phyloP scores from a whole-genome alignment of 345 rosid genomes.

The Populus nigra region DNA sequence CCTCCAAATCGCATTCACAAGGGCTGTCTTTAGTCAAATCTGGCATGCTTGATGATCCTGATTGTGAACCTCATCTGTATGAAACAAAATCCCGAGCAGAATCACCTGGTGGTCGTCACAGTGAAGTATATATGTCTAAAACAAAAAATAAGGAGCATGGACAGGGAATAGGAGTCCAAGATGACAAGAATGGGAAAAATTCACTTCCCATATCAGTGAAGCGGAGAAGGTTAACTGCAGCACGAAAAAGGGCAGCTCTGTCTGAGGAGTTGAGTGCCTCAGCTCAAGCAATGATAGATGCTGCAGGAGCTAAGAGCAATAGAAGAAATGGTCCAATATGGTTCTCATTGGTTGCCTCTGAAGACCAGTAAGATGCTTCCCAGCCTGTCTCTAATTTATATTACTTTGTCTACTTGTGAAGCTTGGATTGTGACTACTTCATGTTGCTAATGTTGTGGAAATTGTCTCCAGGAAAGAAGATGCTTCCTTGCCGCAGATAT shows the following conservation, averaged over 20 bases:
- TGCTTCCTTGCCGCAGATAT: constrained; percentile 76
- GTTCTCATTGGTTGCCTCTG: constrained; percentile 91
- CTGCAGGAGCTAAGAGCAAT: constrained; percentile 44
- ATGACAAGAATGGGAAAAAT: constrained; percentile 45
- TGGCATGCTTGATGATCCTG: constrained; percentile 37
- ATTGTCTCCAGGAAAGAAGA: constrained; percentile 70
- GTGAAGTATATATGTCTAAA: constrained; percentile 35
- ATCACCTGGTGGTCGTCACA: constrained; percentile 28
- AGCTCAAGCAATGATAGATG: constrained; percentile 49
- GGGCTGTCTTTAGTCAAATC: constrained; percentile 36
- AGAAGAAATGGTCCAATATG: constrained; percentile 76
- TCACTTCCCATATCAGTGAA: constrained; percentile 51
- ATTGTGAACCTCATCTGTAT: constrained; percentile 36
- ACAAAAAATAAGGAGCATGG: constrained; percentile 54
- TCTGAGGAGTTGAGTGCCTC: constrained; percentile 54
- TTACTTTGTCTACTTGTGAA: background rate
- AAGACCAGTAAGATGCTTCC: constrained; percentile 66
- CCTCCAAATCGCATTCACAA: constrained; percentile 58
- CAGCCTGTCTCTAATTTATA: background rate
- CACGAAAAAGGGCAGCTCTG: constrained; percentile 46
- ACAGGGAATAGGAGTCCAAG: constrained; percentile 44
- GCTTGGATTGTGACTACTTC: constrained; percentile 5
- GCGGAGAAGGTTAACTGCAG: constrained; percentile 62
- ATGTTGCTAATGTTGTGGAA: constrained; percentile 14
- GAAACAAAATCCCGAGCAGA: constrained; percentile 35